A percentile compares a stretch with the other conserved stretches of the same genome.
These are phyloP conservation scores for Apiotrichum mycotoxinovorans DNA, from an alignment of 1,284 basidiomycete species.

Conservation along the genomic window DNA sequence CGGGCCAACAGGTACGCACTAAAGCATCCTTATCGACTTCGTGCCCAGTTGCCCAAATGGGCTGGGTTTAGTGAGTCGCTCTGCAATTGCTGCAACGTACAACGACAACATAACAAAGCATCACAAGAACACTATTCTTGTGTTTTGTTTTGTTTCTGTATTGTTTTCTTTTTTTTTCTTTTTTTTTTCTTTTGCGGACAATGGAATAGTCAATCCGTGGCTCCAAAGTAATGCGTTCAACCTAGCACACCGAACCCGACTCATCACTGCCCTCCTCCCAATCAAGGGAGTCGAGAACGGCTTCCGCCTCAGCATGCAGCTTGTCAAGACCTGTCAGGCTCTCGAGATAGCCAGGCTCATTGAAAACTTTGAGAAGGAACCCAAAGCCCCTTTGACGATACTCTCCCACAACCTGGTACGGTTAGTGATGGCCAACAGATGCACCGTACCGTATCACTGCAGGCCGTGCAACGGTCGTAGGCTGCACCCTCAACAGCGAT, in stretches of 20 bases:
- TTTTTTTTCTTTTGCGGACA: too few relatives aligned
- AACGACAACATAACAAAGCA: too few relatives aligned
- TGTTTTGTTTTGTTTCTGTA: too few relatives aligned
- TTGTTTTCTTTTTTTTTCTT: too few relatives aligned
- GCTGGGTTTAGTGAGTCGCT: too few relatives aligned
- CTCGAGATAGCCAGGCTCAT: slow-evolving; percentile 78
- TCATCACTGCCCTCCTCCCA: slow-evolving; percentile 21
- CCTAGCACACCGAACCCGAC: neutral
- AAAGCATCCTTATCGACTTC: too few relatives aligned
- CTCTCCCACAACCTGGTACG: slow-evolving; percentile 64
- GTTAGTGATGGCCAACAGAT: neutral
- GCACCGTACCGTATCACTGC: slow-evolving; percentile 66
- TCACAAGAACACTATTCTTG: too few relatives aligned
- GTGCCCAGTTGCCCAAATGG: too few relatives aligned
- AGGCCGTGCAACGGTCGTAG: slow-evolving; percentile 86
- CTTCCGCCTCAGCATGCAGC: slow-evolving; percentile 66
- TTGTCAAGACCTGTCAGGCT: slow-evolving; percentile 78
- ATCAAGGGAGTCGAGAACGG: slow-evolving; percentile 18
- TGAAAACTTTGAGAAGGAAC: slow-evolving; percentile 78
- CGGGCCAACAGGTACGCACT: too few relatives aligned
- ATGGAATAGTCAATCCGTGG: too few relatives aligned
- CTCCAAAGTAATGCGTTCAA: too few relatives aligned
- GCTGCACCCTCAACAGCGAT: slow-evolving; percentile 79
- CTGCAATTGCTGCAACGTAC: too few relatives aligned
- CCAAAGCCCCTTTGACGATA: slow-evolving; percentile 72